A percentile compares a stretch with the other conserved stretches of the same genome.
Conservation (phyloP, 2,329 filamentous ascomycete genomes). For the Penicillium expansum region DNA sequence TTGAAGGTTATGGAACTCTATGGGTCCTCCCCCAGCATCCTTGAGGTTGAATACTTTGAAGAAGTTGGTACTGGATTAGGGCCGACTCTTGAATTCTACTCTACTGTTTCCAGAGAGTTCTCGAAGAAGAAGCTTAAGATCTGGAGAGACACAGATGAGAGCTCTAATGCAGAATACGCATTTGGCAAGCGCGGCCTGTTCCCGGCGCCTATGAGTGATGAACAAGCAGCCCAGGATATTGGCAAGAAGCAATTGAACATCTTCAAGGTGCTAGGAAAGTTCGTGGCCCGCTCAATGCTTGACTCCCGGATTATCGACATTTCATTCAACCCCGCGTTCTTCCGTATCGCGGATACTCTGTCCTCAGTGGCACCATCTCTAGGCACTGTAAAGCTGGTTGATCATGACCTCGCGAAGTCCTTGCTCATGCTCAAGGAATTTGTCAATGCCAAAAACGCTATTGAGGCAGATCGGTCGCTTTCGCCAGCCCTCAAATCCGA, state of each 20-base stretch:
- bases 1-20: constrained; percentile 99
- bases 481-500: constrained; percentile 67
- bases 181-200: constrained; percentile 84
- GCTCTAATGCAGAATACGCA: constrained; percentile 75
- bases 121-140: constrained; percentile 95
- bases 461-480: constrained; percentile 69
- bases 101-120: constrained; percentile 94
- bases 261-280: constrained; percentile 93
- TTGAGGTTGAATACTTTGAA: constrained; percentile 98
- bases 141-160: constrained; percentile 85
- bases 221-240: constrained; percentile 69
- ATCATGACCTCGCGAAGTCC: constrained; percentile 80
- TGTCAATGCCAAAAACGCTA: constrained; percentile 73
- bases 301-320: constrained; percentile 97
- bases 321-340: constrained; percentile 96
- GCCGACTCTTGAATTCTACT: constrained; percentile 96
- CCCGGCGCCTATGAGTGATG: constrained; percentile 81
- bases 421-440: constrained; percentile 86
- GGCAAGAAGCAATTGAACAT: constrained; percentile 85
- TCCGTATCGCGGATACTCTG: constrained; percentile 77
- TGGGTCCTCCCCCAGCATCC: constrained; percentile 88
- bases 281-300: constrained; percentile 96
- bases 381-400: constrained; percentile 84
- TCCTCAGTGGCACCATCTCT: constrained; percentile 74
- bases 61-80: constrained; percentile 96